A percentile compares a stretch with the other conserved stretches of the same genome.
phyloP scores from a whole-genome alignment of 2,329 filamentous ascomycete genomes.

The Plenodomus lindquistii region DNA sequence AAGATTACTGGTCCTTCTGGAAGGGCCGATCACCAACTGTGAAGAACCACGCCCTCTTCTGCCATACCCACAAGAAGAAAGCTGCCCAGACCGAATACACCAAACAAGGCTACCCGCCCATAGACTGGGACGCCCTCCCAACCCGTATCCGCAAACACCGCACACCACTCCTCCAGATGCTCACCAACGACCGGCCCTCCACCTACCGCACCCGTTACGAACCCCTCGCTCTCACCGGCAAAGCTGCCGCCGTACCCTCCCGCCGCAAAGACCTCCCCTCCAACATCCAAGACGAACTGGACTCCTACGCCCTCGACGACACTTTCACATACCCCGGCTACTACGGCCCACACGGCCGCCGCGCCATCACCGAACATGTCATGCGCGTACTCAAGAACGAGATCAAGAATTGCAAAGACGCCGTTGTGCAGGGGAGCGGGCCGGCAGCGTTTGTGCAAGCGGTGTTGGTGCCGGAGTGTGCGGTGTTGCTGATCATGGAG shows the following conservation, averaged over 20 bases:
- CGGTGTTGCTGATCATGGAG: conserved; percentile 60
- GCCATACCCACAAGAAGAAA: conserved; percentile 39
- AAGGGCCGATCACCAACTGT: conserved; percentile 43
- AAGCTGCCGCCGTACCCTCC: conserved; percentile 26
- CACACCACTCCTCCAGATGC: conserved; percentile 59
- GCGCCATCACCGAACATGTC: conserved; percentile 64
- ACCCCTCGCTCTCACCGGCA: conserved; percentile 28
- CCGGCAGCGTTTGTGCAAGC: conserved; percentile 43
- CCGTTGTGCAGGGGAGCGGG: conserved; percentile 34
- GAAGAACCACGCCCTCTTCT: conserved; percentile 55
- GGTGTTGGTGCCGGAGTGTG: conserved; percentile 73
- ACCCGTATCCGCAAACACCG: conserved; percentile 62
- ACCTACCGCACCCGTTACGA: conserved; percentile 21
- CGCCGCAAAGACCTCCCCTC: conserved; percentile 50
- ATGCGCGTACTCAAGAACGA: conserved; percentile 28
- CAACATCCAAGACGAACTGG: conserved; percentile 41
- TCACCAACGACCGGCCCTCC: conserved; percentile 53
- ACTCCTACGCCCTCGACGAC: conserved; percentile 22
- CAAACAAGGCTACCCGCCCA: conserved; percentile 66
- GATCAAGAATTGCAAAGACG: conserved; percentile 32
- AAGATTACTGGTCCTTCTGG: conserved; percentile 55
- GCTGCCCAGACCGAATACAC: conserved; percentile 49
- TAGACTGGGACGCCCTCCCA: conserved; percentile 69
- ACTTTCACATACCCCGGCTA: conserved; percentile 61
- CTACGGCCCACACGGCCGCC: conserved; percentile 76